Conservation (phyloP, 2,329 filamentous ascomycete genomes). For the Pezizomycotina sp. region DNA sequence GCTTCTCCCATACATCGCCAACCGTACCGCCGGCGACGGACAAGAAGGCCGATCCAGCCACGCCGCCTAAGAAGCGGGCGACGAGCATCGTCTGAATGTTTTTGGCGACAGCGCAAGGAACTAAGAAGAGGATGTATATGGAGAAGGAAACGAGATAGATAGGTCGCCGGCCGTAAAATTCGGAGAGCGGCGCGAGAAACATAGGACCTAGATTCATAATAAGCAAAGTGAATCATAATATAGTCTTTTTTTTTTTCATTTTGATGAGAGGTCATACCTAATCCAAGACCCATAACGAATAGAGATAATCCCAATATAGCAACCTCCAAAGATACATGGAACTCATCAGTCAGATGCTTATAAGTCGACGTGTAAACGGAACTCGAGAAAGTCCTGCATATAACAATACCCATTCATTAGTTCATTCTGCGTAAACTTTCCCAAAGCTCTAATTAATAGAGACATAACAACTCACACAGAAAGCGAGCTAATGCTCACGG, state of each 20-base stretch:
- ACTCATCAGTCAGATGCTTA: conserved; percentile 55
- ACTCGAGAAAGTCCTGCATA: conserved; percentile 55
- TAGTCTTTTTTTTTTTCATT: too few relatives aligned
- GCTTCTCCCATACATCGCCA: conserved; percentile 55
- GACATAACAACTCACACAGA: conserved; percentile 54
- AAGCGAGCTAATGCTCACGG: conserved; percentile 57
- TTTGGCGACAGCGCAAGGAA: conserved; percentile 63
- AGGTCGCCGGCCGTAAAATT: conserved; percentile 67
- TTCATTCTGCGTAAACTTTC: not conserved
- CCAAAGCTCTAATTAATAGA: not conserved
- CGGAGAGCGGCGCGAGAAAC: conserved; percentile 39
- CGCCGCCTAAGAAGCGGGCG: conserved; percentile 58
- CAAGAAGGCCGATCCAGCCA: conserved; percentile 52
- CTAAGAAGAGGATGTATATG: conserved; percentile 61
- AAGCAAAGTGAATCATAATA: too few relatives aligned
- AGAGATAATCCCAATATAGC: conserved; percentile 66
- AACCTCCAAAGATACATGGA: conserved; percentile 51
- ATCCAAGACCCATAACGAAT: conserved; percentile 65
- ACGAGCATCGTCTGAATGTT: conserved; percentile 72
- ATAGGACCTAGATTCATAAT: conserved; percentile 39
- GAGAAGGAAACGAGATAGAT: conserved; percentile 63
- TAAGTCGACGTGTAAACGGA: conserved; percentile 86
- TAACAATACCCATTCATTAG: not conserved
- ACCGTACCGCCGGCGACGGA: conserved; percentile 72
- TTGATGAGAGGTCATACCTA: too few relatives aligned